Percentiles rank a stretch among this genome's conserved stretches.
These are phyloP conservation scores for Ophiostoma pallidulum DNA, from an alignment of 2,329 filamentous ascomycete species.

Conservation along the genomic window DNA sequence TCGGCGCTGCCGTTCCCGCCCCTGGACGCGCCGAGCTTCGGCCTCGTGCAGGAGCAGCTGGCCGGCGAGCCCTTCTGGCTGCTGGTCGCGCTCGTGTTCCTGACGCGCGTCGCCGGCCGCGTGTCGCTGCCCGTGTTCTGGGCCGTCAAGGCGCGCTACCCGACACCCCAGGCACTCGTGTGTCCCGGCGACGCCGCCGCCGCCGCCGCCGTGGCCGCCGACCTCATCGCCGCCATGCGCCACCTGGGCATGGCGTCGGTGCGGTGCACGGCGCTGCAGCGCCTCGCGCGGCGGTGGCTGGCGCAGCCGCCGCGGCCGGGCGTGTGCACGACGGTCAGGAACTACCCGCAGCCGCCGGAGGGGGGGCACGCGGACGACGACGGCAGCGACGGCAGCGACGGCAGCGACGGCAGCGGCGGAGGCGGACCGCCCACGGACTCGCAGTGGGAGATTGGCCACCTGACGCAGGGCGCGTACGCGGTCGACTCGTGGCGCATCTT, in stretches of 20 bases:
- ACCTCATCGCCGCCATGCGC: conserved; percentile 53
- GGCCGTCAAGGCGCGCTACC: conserved; percentile 56
- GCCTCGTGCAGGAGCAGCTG: conserved; percentile 75
- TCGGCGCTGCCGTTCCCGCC: conserved; percentile 58
- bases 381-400: conserved; percentile 21
- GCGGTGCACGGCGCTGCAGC: conserved; percentile 58
- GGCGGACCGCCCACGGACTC: conserved; percentile 22
- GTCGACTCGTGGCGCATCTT: conserved; percentile 92
- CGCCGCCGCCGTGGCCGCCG: conserved; percentile 43
- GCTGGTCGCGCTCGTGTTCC: conserved; percentile 72
- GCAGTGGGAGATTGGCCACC: conserved; percentile 76
- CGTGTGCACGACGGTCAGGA: conserved; percentile 43
- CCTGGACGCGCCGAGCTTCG: conserved; percentile 54
- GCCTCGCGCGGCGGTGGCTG: conserved; percentile 61
- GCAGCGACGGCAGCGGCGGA: conserved; percentile 15
- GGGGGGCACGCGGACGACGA: conserved; percentile 13
- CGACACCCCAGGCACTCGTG: conserved; percentile 54
- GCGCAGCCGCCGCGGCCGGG: conserved; percentile 49
- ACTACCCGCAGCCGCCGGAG: conserved; percentile 30
- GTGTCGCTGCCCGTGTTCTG: conserved; percentile 69
- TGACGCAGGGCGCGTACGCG: conserved; percentile 75
- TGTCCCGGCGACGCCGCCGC: too few relatives aligned
- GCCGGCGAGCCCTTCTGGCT: conserved; percentile 68
- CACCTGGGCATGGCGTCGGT: conserved; percentile 63
- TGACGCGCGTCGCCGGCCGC: conserved; percentile 69